Percentiles rank a stretch among this genome's conserved stretches.
Conservation (phyloP, 1,139 yeast genomes). For the Saccharomyces pastorianus region DNA sequence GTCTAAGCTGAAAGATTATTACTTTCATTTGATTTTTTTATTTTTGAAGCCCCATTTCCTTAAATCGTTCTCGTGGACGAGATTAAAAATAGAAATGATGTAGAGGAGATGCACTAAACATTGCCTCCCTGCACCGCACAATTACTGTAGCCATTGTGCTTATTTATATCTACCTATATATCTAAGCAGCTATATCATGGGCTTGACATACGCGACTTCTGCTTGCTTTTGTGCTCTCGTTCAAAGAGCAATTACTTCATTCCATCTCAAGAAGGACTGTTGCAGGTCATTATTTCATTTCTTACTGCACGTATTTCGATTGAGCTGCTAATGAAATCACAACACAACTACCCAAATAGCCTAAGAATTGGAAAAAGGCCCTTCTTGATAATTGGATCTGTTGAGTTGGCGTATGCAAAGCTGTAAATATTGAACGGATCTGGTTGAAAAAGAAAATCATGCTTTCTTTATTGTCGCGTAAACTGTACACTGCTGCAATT, state of each 20-base stretch:
- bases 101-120: not conserved
- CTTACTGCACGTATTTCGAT: constrained; percentile 17
- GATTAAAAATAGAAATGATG: not conserved
- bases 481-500: not conserved
- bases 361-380: constrained; percentile 31
- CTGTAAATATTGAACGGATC: constrained; percentile 25
- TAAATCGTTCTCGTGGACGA: not conserved
- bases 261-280: not conserved
- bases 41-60: not conserved
- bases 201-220: not conserved
- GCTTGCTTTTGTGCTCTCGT: not conserved
- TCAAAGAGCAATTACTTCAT: not conserved
- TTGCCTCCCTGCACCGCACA: not conserved
- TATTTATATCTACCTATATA: not conserved
- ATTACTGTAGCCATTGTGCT: not conserved
- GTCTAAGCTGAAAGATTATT: not conserved
- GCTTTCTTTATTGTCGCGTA: not conserved
- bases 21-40: not conserved
- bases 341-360: constrained; percentile 30
- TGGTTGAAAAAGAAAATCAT: constrained; percentile 27
- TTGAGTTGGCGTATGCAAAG: constrained; percentile 26
- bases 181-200: not conserved
- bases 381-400: constrained; percentile 28
- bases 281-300: not conserved
- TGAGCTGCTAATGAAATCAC: constrained; percentile 29